phyloP scores from a whole-genome alignment of 495 filamentous ascomycete species.

The Neurospora cerealis region DNA sequence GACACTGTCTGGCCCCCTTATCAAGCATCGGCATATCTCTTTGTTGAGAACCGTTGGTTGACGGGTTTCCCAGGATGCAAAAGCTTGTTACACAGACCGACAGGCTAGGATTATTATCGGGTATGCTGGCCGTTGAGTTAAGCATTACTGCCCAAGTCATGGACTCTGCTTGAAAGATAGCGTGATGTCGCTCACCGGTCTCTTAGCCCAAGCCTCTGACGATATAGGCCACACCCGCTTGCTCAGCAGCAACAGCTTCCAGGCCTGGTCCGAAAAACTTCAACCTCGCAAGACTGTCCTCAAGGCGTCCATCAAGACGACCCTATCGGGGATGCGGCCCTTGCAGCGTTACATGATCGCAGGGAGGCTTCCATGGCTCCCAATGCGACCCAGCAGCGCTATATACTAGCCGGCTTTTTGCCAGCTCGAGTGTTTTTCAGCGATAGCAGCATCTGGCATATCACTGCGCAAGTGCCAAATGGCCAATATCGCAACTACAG shows the following conservation, averaged over 20 bases:
- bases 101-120: background rate
- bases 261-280: background rate
- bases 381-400: constrained; percentile 9
- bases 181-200: background rate
- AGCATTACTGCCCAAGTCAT: background rate
- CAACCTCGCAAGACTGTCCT: constrained; percentile 5
- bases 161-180: background rate
- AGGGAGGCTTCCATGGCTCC: constrained; percentile 11
- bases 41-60: background rate
- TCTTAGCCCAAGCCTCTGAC: background rate
- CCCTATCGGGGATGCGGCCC: constrained; percentile 3
- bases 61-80: background rate
- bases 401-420: constrained; percentile 26
- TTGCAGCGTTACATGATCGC: constrained; percentile 25
- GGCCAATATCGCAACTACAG: constrained; percentile 20
- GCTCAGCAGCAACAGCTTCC: background rate
- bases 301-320: background rate
- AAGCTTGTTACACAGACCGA: background rate
- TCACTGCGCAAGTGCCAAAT: constrained; percentile 11
- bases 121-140: background rate
- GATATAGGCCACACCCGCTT: background rate
- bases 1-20: background rate
- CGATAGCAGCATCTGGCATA: constrained; percentile 10
- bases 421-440: constrained; percentile 23
- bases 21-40: background rate